Percentiles rank a stretch among this genome's conserved stretches.
These are phyloP conservation scores for Epichloe coenophiala DNA, from an alignment of 2,329 filamentous ascomycete genomes.

Conservation along the genomic window DNA sequence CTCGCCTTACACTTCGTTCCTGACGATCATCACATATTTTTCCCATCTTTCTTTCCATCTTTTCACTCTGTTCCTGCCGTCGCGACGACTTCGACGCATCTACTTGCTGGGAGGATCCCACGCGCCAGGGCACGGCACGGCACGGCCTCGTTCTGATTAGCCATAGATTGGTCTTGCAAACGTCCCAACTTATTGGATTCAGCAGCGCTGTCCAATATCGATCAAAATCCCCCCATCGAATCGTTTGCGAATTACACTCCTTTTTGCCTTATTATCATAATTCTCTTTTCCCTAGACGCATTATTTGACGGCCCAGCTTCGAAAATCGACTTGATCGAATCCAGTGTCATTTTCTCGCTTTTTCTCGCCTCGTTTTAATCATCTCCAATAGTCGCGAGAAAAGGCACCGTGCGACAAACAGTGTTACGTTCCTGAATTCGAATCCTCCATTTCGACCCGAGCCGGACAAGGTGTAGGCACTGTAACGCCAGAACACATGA, in stretches of 20 bases:
- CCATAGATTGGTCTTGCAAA: conserved; percentile 8
- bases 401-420: not conserved
- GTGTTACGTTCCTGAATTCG: not conserved
- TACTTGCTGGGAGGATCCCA: conserved; percentile 4
- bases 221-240: not conserved
- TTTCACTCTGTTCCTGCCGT: conserved; percentile 2
- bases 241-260: conserved; percentile 7
- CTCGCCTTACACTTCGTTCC: conserved; percentile 5
- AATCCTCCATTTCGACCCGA: not conserved
- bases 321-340: not conserved
- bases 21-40: conserved; percentile 6
- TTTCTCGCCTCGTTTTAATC: not conserved
- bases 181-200: conserved; percentile 26
- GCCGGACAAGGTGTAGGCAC: not conserved
- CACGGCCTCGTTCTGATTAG: conserved; percentile 8
- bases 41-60: not conserved
- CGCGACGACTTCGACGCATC: not conserved
- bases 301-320: not conserved
- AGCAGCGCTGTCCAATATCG: conserved; percentile 36
- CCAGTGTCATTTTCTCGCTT: not conserved
- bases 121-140: conserved; percentile 1
- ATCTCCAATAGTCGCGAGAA: not conserved
- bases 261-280: not conserved
- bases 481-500: not conserved
- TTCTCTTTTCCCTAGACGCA: not conserved